These are phyloP conservation scores for Myochromella boudieri DNA, from an alignment of 768 basidiomycete genomes.

Conservation along the genomic window DNA sequence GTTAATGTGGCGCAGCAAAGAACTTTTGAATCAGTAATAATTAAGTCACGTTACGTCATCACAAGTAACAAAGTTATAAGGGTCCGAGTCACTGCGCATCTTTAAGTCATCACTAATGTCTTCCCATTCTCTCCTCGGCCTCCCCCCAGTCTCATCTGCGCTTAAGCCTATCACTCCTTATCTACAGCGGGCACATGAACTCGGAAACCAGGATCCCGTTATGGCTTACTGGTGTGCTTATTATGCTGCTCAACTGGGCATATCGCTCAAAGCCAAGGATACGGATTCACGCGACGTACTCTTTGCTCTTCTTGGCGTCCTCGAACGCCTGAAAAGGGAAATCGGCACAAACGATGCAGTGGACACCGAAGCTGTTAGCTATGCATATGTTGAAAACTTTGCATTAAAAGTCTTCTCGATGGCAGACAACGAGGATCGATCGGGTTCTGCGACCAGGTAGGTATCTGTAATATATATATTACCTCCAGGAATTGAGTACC, in stretches of 20 bases:
- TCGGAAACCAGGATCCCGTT: slow-evolving; percentile 78
- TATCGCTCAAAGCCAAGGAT: slow-evolving; percentile 71
- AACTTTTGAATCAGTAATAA: background rate
- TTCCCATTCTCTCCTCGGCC: slow-evolving; percentile 39
- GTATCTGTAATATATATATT: slow-evolving; percentile 10
- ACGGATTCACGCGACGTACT: slow-evolving; percentile 64
- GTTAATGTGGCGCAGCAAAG: slow-evolving; percentile 1
- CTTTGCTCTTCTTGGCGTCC: slow-evolving; percentile 66
- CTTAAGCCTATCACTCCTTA: slow-evolving; percentile 76
- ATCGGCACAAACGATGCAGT: slow-evolving; percentile 79
- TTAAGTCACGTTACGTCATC: slow-evolving; percentile 11
- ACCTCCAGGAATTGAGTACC: slow-evolving; percentile 2
- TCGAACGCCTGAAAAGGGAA: slow-evolving; percentile 80
- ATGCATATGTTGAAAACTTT: slow-evolving; percentile 95
- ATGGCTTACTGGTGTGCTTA: slow-evolving; percentile 97
- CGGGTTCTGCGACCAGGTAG: slow-evolving; percentile 73
- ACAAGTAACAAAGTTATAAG: slow-evolving; percentile 1
- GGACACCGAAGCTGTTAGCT: slow-evolving; percentile 76
- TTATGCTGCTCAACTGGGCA: slow-evolving; percentile 88
- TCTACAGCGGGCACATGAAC: slow-evolving; percentile 88
- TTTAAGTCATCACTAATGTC: slow-evolving; percentile 26
- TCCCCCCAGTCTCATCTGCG: slow-evolving; percentile 58
- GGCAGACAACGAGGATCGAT: slow-evolving; percentile 91
- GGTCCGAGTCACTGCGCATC: slow-evolving; percentile 3
- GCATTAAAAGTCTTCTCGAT: slow-evolving; percentile 83